Base-by-base conservation (phyloP, 768 basidiomycete species). In the Boletus vermiculosoides region DNA sequence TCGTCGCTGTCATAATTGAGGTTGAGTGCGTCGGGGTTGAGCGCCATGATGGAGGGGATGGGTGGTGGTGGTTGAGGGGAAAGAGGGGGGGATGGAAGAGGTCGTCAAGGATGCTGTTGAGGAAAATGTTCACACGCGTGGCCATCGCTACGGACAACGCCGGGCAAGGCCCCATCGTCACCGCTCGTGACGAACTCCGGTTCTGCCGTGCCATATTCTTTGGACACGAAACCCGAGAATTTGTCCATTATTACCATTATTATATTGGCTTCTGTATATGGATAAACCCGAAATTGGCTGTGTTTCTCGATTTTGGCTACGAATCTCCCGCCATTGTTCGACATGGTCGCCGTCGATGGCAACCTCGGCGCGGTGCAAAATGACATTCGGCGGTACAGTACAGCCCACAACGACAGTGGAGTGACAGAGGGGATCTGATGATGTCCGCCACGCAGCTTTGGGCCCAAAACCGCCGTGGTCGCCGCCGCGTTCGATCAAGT, bases 1-100 rank as follows among this genome's bases (percentile, higher is more conserved):
- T 84, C 76, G 58, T 77, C 76, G 60, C 74, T 75, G 74, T 70
- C 69, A 45, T 85, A 86, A 72, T 76, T 76, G 71, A 83, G 73
- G 74, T 77, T 77, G 71, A 83, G 81, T 63, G 76, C 75, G 65
- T 74, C 73, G 65, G 73, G 64, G 49, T 60, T 66, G 70, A 65
- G 71, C 71, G 73, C 68, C 73, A 76, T 73, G 57, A 56, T 31
- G 72, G 56, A 63, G 42, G 65, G 61, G 50, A 55, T 49, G 57
- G 57, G 62, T 56, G 67, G 63, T 73, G 64, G 68, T 66, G 74
- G 74, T 65, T 67, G 68, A 69, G 70, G 72, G 70, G 66, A 71
- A 66, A 68, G 64, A 69, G 65, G 62, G 56, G 57, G 68, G 64
- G 52, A 71, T 55, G 65, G 66, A 66, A 67, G 72, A 73, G 62